phyloP scores from a whole-genome alignment of 805 yeast genomes.

The Teunomyces atbi region DNA sequence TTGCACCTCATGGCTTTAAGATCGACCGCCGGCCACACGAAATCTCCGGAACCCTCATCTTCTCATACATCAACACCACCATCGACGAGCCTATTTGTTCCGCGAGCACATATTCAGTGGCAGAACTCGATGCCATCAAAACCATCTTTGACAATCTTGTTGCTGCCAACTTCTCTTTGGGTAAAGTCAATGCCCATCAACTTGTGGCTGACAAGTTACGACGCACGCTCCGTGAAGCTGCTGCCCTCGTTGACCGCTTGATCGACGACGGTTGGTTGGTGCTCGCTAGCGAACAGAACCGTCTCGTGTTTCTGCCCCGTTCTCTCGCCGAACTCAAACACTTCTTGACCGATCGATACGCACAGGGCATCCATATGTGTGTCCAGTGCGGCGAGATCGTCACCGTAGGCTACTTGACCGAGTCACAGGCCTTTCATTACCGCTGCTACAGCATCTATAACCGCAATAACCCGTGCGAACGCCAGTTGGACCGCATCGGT shows the following conservation, averaged over 20 bases:
- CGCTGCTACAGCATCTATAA: slow-evolving; percentile 43
- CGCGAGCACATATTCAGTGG: slow-evolving; percentile 32
- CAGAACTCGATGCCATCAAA: slow-evolving; percentile 44
- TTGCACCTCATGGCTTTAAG: slow-evolving; percentile 41
- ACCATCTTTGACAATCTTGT: slow-evolving; percentile 46
- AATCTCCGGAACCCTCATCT: slow-evolving; percentile 26
- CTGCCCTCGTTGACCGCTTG: slow-evolving; percentile 36
- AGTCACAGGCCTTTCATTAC: slow-evolving; percentile 31
- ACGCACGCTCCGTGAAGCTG: slow-evolving; percentile 35
- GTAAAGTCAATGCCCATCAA: slow-evolving; percentile 36
- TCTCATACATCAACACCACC: slow-evolving; percentile 41
- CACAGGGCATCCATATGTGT: slow-evolving; percentile 46
- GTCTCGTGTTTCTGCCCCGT: slow-evolving; percentile 39
- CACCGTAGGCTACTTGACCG: slow-evolving; percentile 49
- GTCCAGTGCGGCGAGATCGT: slow-evolving; percentile 51
- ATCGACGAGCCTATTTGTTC: slow-evolving; percentile 41
- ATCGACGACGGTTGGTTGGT: slow-evolving; percentile 56
- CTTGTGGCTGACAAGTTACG: slow-evolving; percentile 21
- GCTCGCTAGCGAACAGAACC: slow-evolving; percentile 22
- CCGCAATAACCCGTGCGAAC: slow-evolving; percentile 9
- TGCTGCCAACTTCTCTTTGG: slow-evolving; percentile 38
- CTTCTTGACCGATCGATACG: slow-evolving; percentile 42
- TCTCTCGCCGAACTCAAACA: slow-evolving; percentile 48
- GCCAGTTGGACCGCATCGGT: slow-evolving; percentile 5
- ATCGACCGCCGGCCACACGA: slow-evolving; percentile 42